Base-by-base conservation (phyloP, 345 rosid genomes). In the Sisymbrium altissimum region DNA sequence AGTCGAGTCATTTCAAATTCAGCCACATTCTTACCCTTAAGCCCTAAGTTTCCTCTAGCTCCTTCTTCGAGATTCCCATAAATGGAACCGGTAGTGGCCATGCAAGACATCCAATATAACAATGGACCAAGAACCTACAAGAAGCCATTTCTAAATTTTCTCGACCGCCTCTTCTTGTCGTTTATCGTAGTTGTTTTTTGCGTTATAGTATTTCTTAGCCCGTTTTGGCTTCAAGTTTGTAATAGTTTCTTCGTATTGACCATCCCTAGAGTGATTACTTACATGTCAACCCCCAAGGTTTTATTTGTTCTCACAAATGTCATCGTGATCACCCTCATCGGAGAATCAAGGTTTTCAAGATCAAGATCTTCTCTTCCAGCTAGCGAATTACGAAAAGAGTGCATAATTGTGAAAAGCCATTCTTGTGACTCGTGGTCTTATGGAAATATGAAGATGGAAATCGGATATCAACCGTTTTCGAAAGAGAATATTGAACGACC, bases 241-340 rank as follows among this genome's bases (percentile, higher is more conserved):
- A 77, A 72, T 17, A 60, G 39, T 6, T 69, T 83, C 52, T 33
- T 82, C 64, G 55, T 69, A 41, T 50, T 30, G 48, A 78, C 62
- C n/a, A 62, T 84, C 44, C 79, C 86, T 33, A 78, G 77, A 67
- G 2, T 78, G 10, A 23, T 68, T 11, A 68, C 66, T 23, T 33
- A 68, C 43, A 49, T 83, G 3, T 40, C 78, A 58, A 75, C 65
- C 68, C 68, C 83, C 57, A 87, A 80, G 57, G 59, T 75, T 27
- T 62, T 85, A 70, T 89, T 89, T 81, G 3, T 87, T 41, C 43
- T 85, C 32, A 86, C 88, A 58, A 89, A 85, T 80, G 76, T 87
- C 17, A 89, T 89, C 7, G 76, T 87, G 61, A 63, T 81, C 15
- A 70, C 65, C 67, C 88, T 89, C 7, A 59, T 85, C 2, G 63